Evolutionary conservation across 257 asterid species (phyloP), one percentile per base, ranked within the genome.

Genomic region (Przewalskia tangutica): DNA sequence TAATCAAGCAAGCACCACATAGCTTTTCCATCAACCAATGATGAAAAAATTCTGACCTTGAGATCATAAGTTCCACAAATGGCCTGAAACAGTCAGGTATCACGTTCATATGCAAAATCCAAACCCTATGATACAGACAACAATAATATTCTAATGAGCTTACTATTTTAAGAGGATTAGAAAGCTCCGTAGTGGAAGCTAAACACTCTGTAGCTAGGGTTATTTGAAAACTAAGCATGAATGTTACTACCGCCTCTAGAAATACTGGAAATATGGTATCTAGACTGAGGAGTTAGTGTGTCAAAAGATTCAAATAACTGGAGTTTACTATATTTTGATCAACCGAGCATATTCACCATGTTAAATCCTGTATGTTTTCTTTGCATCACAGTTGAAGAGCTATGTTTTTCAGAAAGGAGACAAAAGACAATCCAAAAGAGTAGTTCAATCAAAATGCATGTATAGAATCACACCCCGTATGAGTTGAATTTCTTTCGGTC

Each of bases 1-100:
- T 89, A 93, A 82, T 95, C 99, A 86, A 95, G 95, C 97, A 95
- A 86, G 89, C 97, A 95, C 99, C 99, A 95, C 98, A 95, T 91
- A 84, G 97, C 99, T 83, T 91, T 94, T 86, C 99, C 99, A 79
- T 95, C 99, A 88, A 91, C 82, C 83, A 95, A 83, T 66, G 97
- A 90, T 79, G 97, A 89, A 79, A 92, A 92, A 46, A 84, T 90
- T 81, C 91, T 93, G 67, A 94, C 86, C 86, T 90, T 93, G 77
- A 94, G 87, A 83, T 92, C 90, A 40, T 95, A 91, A 80, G 91
- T 90, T 80, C 86, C 92, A 84, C 98, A 92, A 67, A 94, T 90
- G 77, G 97, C 98, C 99, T 94, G 94, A 87, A 85, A 84, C 27
- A 80, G 40, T n/a, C n/a, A n/a, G n/a, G 46, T 23, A n/a, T 13